Evolutionary conservation across 176 grass and related monocot genomes (phyloP).

Genomic region (Oryza glaberrima): DNA sequence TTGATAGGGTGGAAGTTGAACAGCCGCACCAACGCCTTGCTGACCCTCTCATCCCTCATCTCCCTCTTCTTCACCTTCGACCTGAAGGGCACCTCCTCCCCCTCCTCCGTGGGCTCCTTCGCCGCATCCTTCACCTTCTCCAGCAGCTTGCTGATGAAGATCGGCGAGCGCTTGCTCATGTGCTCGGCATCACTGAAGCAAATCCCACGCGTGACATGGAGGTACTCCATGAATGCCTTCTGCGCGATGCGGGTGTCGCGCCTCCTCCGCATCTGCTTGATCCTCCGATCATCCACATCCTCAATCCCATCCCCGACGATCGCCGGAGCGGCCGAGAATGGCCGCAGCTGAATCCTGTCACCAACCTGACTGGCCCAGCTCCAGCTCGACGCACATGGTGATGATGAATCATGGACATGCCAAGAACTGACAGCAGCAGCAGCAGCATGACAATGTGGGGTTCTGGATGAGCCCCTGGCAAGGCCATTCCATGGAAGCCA

Average conservation of each 20-base stretch:
- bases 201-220: constrained; percentile 55
- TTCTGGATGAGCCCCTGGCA: not conserved
- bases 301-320: not conserved
- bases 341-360: not conserved
- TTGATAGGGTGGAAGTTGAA: constrained; percentile 67
- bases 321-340: constrained; percentile 17
- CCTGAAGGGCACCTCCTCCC: constrained; percentile 4
- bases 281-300: constrained; percentile 20
- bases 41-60: constrained; percentile 43
- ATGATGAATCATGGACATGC: not conserved
- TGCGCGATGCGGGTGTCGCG: constrained; percentile 20
- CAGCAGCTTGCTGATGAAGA: constrained; percentile 57
- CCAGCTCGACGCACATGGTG: not conserved
- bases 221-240: constrained; percentile 61
- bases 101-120: constrained; percentile 37
- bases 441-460: not conserved
- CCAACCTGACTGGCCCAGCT: not conserved
- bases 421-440: not conserved
- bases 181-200: constrained; percentile 57
- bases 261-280: constrained; percentile 14
- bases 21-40: constrained; percentile 39
- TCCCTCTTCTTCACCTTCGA: constrained; percentile 40
- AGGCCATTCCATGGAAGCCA: constrained; percentile 34
- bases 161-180: constrained; percentile 55
- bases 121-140: constrained; percentile 51